Conservation (phyloP, 2,329 filamentous ascomycete genomes). For the Fusarium gaditjirri region DNA sequence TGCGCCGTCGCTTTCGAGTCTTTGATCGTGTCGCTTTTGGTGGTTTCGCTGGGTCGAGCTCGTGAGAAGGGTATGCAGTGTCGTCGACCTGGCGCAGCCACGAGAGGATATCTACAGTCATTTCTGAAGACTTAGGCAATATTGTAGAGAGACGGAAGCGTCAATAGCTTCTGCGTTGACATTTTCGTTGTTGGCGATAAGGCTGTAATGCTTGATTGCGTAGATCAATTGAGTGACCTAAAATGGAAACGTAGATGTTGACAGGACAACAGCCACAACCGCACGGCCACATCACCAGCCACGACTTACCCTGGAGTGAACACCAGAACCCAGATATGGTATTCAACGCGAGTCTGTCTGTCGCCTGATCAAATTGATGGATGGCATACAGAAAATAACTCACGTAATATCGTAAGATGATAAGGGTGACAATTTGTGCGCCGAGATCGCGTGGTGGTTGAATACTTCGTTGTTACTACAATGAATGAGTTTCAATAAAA, state of each 20-base stretch:
- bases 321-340: fast-evolving
- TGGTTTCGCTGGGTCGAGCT: neutral
- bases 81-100: neutral
- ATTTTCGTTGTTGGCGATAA: neutral
- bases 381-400: neutral
- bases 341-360: neutral
- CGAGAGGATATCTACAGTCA: neutral
- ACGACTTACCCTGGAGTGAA: neutral
- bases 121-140: neutral
- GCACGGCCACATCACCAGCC: neutral
- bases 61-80: neutral
- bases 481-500: neutral
- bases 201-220: neutral
- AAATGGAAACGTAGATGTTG: neutral
- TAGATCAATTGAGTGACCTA: neutral
- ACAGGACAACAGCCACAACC: neutral
- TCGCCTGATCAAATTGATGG: neutral
- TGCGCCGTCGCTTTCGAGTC: neutral
- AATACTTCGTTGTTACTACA: fast-evolving
- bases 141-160: fast-evolving
- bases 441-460: fast-evolving
- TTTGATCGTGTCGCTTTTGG: neutral
- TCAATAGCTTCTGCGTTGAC: fast-evolving
- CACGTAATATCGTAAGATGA: fast-evolving
- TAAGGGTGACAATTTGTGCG: fast-evolving